Evolutionary conservation across 164 flowering plant species (phyloP).

Genomic region (Macadamia integrifolia): DNA sequence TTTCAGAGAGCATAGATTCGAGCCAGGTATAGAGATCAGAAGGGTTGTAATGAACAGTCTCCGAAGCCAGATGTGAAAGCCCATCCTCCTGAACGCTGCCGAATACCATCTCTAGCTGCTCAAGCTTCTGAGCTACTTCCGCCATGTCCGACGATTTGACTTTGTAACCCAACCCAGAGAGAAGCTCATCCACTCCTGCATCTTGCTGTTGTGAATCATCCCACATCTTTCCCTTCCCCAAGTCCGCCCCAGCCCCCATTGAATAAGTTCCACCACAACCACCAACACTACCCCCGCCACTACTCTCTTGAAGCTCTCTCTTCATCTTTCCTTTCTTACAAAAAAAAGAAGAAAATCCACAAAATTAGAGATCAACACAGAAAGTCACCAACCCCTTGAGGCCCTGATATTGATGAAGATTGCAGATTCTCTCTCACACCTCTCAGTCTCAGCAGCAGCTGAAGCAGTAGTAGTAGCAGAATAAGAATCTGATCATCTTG

Average conservation of each 20-base stretch:
- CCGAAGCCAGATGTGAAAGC: constrained; percentile 47
- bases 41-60: constrained; percentile 77
- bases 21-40: constrained; percentile 73
- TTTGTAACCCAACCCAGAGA: constrained; percentile 78
- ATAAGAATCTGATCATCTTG: not conserved
- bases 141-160: constrained; percentile 79
- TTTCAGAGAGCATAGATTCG: constrained; percentile 59
- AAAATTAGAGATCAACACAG: not conserved
- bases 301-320: constrained; percentile 21
- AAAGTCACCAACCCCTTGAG: not conserved
- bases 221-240: constrained; percentile 41
- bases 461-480: not conserved
- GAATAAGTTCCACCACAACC: not conserved
- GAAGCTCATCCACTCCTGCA: constrained; percentile 62
- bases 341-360: not conserved
- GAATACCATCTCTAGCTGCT: constrained; percentile 73
- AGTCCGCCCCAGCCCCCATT: constrained; percentile 2
- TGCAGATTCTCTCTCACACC: no score
- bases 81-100: constrained; percentile 47
- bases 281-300: not conserved
- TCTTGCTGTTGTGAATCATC: constrained; percentile 33
- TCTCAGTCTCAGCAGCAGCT: not conserved
- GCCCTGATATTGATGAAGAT: not conserved
- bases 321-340: constrained; percentile 13
- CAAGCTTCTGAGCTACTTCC: constrained; percentile 71